Evolutionary conservation across 2,329 filamentous ascomycete species (phyloP), one percentile per base, ranked within the genome.

Genomic region (Calonectria montana): DNA sequence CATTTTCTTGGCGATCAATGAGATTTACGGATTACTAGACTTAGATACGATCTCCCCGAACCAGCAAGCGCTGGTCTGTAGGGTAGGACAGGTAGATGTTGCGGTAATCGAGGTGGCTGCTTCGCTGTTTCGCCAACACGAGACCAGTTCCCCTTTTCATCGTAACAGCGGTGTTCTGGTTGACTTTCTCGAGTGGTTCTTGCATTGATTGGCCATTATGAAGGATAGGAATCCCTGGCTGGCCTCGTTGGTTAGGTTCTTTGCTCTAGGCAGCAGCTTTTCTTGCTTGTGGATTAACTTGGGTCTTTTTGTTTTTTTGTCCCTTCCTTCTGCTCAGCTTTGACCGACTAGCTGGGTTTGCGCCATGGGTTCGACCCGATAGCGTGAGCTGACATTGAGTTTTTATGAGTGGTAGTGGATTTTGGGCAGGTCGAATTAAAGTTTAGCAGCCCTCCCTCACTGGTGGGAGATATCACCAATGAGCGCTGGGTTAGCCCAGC

Each of bases 401-500:
- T 59, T 59, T 59, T 39, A 39, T 39, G 53, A 59, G 37, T 59
- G 53, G 53, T 59, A 59, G 53, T 59, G 53, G 53, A 39, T 59
- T 59, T 59, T 37, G 53, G 53, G 53, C 53, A 59, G 53, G 53
- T 59, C 53, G 53, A 39, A 59, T 39, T 59, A 59, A 59, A 39
- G 53, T 59, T 59, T 59, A 59, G 53, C 53, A 59, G 6, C 53
- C 53, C 53, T 59, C 53, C 53, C 53, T 59, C 35, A 59, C 53
- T 59, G 53, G 53, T 59, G 53, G 53, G 53, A 59, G 53, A 59
- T 59, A 59, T 59, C 53, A 59, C 53, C 53, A 59, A 59, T 59
- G 53, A 59, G 31, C 53, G 31, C 35, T 31, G 21, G n/a, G 6
- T 39, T 35, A 21, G 53, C 21, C 31, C 53, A 59, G 53, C 31